Evolutionary conservation across 805 yeast species (phyloP).

Genomic region (Candida broadrunensis): DNA sequence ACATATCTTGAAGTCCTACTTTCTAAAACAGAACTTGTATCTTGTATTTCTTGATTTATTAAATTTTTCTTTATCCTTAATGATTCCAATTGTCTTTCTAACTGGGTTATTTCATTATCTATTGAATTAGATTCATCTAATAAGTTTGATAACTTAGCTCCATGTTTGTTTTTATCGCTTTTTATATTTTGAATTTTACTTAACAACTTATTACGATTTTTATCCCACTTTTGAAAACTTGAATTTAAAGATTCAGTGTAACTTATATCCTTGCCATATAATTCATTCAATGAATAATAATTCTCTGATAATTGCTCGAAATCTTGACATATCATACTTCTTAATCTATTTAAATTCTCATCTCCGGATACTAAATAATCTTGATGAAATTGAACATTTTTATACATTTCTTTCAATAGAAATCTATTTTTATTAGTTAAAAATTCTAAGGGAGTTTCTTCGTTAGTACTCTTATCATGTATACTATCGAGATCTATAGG

Average conservation of each 20-base stretch:
- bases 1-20: constrained; percentile 45
- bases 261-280: constrained; percentile 37
- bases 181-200: constrained; percentile 35
- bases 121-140: constrained; percentile 27
- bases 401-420: constrained; percentile 15
- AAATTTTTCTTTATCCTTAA: constrained; percentile 32
- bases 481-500: not conserved
- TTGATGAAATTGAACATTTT: constrained; percentile 21
- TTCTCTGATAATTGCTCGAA: constrained; percentile 41
- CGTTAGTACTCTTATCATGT: not conserved
- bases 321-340: constrained; percentile 24
- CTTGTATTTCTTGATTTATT: constrained; percentile 37
- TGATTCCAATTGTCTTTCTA: constrained; percentile 32
- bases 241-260: constrained; percentile 21
- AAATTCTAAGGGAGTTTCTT: constrained; percentile 12
- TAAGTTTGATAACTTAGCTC: constrained; percentile 37
- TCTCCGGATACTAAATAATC: constrained; percentile 30
- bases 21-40: constrained; percentile 49
- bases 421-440: constrained; percentile 10
- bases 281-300: constrained; percentile 44
- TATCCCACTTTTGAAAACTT: constrained; percentile 41
- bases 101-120: constrained; percentile 33
- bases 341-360: constrained; percentile 21
- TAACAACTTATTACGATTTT: constrained; percentile 29
- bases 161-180: constrained; percentile 39